Base-by-base conservation (phyloP, 2,329 filamentous ascomycete genomes). In the Exophiala aquamarina region DNA sequence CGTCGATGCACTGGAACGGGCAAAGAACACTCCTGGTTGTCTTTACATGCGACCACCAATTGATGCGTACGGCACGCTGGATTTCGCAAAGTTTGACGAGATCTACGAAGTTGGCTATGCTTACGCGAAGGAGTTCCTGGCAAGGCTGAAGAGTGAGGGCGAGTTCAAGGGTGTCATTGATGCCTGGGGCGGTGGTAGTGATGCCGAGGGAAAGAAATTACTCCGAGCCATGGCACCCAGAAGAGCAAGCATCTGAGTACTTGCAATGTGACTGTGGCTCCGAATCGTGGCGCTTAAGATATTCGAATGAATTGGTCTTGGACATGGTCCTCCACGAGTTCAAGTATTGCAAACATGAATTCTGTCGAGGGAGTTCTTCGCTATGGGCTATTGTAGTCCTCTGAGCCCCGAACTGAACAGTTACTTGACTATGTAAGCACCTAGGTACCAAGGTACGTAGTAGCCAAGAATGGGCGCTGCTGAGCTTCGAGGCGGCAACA, bases 61-160 rank as follows among this genome's bases (percentile, higher is more conserved):
- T 54, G 93, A 97, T 63, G 78, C 82, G 1, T 98, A 95, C 60
- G 93, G 91, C 3, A 98, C 93, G 1, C 73, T 98, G 21, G 93
- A 98, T 49, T 98, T 98, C 73, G 88, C 84, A 52, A 96, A 95
- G 67, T 98, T 98, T 67, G 92, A 97, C 61, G 94, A 98, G 75
- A 92, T 98, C 44, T 95, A 94, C 62, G 78, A 86, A 58, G 78
- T 96, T 9, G 94, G 93, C 1, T 95, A 95, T 68, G 77, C 80
- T 44, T 98, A 84, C 63, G 93, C 90, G 3, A 85, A 86, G 65
- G 82, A 89, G 44, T 96, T 86, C 64, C 68, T 98, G 56, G 81
- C 82, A 43, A 78, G 83, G 58, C 72, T 97, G 65, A 84, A 83
- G 63, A 87, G 87, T 31, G 78, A 94, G 60, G 92, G 92, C 0